Base-by-base conservation (phyloP, 371 early-diverging fungal species). In the Apophysomyces elegans region DNA sequence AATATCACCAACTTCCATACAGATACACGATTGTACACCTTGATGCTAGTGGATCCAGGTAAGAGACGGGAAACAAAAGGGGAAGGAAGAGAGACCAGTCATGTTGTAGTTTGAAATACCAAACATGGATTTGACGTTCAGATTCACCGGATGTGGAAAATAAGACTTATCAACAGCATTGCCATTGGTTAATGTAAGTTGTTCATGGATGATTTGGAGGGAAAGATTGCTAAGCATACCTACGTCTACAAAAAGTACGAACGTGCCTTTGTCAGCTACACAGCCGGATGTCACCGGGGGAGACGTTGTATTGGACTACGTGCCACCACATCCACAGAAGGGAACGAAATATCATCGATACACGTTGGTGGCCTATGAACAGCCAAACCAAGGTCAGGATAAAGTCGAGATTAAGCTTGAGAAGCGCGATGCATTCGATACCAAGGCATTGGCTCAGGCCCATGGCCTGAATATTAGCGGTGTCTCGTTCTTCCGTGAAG, bases 281-380 rank as follows among this genome's bases (percentile, higher is more conserved):
- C 70, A 84, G 65, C 59, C 79, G 9, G 61, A 67, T 11, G 78
- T 86, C 5, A 60, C 59, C 26, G 80, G 65, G 36, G 88, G 88
- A 14, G 80, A 88, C 41, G 75, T 79, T n/a, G 70, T 91, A 18
- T 70, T 92, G 38, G 76, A 84, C 7, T 94, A 93, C 68, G 58
- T 90, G 26, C 91, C 93, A 57, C 94, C 94, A 61, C 95, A 94
- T 70, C 95, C 95, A 38, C 86, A 91, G 56, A 86, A 86, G 65
- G 94, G 94, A 41, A 89, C 93, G 41, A 89, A 88, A 69, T 84
- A 83, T 61, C 95, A 94, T 66, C 88, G 95, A 36, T 92, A 92
- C 69, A 90, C 89, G 35, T 61, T 90, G 36, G 78, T 91, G 62
- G 80, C 86, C 26, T 84, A 87, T 59, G 88, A 91, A 72, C 94